A percentile compares a stretch with the other conserved stretches of the same genome.
Conservation (phyloP, 2,329 filamentous ascomycete genomes). For the Pseudogymnoascus sp. region DNA sequence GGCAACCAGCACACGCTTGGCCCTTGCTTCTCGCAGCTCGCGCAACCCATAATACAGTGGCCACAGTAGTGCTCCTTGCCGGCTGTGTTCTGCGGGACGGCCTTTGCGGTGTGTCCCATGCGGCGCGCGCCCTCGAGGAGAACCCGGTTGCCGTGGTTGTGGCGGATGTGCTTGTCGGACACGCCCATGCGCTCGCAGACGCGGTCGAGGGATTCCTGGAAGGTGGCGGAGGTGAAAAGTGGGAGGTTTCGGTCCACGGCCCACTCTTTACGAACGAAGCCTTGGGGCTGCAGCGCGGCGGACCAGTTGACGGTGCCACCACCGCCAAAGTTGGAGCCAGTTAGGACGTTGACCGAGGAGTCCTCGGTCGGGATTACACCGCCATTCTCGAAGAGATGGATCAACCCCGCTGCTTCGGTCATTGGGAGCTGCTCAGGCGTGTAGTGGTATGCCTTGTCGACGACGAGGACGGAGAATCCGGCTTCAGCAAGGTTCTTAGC, state of each 20-base stretch:
- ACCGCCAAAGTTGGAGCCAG: slow-evolving; percentile 72
- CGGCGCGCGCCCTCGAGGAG: slow-evolving; percentile 68
- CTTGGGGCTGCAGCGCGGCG: slow-evolving; percentile 57
- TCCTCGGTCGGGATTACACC: slow-evolving; percentile 51
- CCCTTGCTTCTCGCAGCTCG: slow-evolving; percentile 67
- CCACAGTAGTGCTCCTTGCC: slow-evolving; percentile 68
- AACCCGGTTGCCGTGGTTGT: slow-evolving; percentile 63
- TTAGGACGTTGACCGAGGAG: slow-evolving; percentile 50
- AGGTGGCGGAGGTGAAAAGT: slow-evolving; percentile 66
- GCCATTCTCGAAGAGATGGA: slow-evolving; percentile 62
- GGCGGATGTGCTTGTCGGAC: slow-evolving; percentile 53
- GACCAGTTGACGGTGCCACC: slow-evolving; percentile 87
- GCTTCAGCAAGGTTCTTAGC: slow-evolving; percentile 75
- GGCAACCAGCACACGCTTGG: slow-evolving; percentile 70
- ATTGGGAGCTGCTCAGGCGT: slow-evolving; percentile 66
- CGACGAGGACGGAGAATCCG: slow-evolving; percentile 66
- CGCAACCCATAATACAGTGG: slow-evolving; percentile 52
- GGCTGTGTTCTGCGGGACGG: slow-evolving; percentile 73
- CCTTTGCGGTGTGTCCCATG: slow-evolving; percentile 61
- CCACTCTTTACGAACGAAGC: slow-evolving; percentile 75
- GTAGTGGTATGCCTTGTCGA: slow-evolving; percentile 77
- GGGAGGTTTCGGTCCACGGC: slow-evolving; percentile 54
- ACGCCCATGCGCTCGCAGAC: slow-evolving; percentile 77
- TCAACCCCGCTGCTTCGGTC: slow-evolving; percentile 49
- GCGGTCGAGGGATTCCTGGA: slow-evolving; percentile 69